Conservation (phyloP, 2,329 filamentous ascomycete genomes). For the Cryphonectria japonica region DNA sequence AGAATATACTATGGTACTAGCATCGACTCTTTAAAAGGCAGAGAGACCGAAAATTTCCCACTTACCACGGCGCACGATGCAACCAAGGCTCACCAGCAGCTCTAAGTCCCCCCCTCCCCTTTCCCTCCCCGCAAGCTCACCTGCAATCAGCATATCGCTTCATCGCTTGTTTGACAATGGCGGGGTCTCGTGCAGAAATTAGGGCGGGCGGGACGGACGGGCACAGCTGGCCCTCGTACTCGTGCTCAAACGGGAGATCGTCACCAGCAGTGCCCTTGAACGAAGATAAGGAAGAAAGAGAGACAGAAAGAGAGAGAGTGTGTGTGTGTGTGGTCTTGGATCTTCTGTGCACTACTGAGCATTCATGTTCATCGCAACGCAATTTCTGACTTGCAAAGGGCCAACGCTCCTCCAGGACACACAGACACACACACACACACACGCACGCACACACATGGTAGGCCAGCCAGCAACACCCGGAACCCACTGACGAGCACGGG, state of each 20-base stretch:
- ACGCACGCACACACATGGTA: neutral
- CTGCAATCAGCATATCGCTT: conserved; percentile 22
- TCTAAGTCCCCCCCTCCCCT: neutral
- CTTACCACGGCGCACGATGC: neutral
- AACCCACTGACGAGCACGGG: neutral
- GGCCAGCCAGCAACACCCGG: neutral
- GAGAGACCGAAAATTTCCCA: neutral
- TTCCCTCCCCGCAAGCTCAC: conserved; percentile 11
- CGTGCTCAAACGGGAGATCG: neutral
- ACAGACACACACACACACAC: neutral
- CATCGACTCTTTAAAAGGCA: neutral
- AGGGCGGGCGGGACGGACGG: neutral
- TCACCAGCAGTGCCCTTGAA: neutral
- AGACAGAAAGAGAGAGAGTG: too few relatives aligned
- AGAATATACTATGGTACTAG: neutral
- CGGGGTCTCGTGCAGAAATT: neutral
- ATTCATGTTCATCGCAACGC: neutral
- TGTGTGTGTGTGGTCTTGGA: neutral
- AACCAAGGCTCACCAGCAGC: neutral
- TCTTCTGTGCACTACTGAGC: neutral
- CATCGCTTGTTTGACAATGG: conserved; percentile 17
- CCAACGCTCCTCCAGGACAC: neutral
- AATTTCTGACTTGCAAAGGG: neutral
- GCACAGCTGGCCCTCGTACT: neutral
- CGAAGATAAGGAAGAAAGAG: neutral